Conservation (phyloP, 495 filamentous ascomycete species). For the Baudoinia panamericana region DNA sequence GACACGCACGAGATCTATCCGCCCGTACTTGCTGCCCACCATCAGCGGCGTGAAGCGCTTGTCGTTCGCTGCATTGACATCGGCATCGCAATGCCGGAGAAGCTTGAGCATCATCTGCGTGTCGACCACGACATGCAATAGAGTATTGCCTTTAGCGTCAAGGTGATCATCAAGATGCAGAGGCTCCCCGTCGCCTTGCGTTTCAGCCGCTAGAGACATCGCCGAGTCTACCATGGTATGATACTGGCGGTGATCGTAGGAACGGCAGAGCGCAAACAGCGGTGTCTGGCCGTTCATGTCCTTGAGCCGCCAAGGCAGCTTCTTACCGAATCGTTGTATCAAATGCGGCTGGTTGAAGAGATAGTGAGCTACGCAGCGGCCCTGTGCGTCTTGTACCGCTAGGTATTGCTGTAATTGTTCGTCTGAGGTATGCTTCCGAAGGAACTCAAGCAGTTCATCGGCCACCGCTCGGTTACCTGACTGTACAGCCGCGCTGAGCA, state of each 20-base stretch:
- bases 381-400: conserved; percentile 61
- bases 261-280: conserved; percentile 83
- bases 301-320: conserved; percentile 77
- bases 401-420: conserved; percentile 51
- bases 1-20: conserved; percentile 80
- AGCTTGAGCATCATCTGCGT: conserved; percentile 61
- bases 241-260: conserved; percentile 88
- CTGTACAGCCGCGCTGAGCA: conserved; percentile 91
- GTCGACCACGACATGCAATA: conserved; percentile 87
- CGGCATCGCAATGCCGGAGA: conserved; percentile 70
- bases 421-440: conserved; percentile 41
- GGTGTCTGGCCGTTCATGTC: conserved; percentile 97
- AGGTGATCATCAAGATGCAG: conserved; percentile 89
- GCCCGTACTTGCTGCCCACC: conserved; percentile 98
- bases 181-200: conserved; percentile 63
- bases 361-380: conserved; percentile 84
- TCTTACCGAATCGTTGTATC: conserved; percentile 55
- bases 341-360: conserved; percentile 83
- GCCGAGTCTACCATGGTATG: conserved; percentile 69
- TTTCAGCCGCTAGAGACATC: conserved; percentile 54
- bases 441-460: conserved; percentile 56
- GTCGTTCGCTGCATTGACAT: conserved; percentile 92
- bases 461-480: conserved; percentile 62
- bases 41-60: conserved; percentile 91
- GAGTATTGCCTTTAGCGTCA: conserved; percentile 82